A percentile compares a stretch with the other conserved stretches of the same genome.
These are phyloP conservation scores for Sporothrix inflata DNA, from an alignment of 2,329 filamentous ascomycete genomes.

Conservation along the genomic window DNA sequence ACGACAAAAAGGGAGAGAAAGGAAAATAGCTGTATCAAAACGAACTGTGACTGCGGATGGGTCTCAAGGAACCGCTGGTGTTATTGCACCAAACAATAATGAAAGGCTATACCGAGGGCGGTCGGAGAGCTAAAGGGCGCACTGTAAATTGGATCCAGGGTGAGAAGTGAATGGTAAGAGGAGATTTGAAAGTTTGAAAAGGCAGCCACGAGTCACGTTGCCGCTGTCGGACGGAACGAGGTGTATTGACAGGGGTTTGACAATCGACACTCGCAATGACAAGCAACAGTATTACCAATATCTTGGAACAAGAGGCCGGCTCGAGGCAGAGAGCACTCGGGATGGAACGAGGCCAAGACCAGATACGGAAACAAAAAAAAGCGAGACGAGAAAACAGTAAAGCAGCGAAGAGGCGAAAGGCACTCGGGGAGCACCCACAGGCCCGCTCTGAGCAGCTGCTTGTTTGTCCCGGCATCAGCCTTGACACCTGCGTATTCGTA, in stretches of 20 bases:
- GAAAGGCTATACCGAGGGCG: neutral
- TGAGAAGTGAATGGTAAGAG: neutral
- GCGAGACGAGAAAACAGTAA: neutral
- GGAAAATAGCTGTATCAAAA: neutral
- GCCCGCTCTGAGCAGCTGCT: neutral
- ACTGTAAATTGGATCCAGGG: too few relatives aligned
- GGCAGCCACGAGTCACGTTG: neutral
- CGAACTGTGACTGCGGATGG: neutral
- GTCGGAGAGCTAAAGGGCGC: neutral
- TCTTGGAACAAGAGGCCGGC: neutral
- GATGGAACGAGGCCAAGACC: neutral
- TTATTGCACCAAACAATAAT: constrained; percentile 2
- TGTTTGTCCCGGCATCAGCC: neutral
- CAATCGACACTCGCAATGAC: neutral
- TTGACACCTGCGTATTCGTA: neutral
- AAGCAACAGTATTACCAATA: constrained; percentile 11
- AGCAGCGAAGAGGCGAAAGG: neutral
- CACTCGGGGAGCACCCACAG: neutral
- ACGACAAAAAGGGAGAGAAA: neutral
- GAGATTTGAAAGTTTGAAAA: neutral
- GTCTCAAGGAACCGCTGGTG: neutral
- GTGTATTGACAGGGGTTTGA: neutral
- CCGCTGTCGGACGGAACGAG: neutral
- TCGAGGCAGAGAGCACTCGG: neutral
- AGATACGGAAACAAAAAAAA: neutral